Percentiles rank a stretch among this genome's conserved stretches.
Evolutionary conservation across 2,329 filamentous ascomycete genomes (phyloP).

Genomic region (Rosellinia necatrix): DNA sequence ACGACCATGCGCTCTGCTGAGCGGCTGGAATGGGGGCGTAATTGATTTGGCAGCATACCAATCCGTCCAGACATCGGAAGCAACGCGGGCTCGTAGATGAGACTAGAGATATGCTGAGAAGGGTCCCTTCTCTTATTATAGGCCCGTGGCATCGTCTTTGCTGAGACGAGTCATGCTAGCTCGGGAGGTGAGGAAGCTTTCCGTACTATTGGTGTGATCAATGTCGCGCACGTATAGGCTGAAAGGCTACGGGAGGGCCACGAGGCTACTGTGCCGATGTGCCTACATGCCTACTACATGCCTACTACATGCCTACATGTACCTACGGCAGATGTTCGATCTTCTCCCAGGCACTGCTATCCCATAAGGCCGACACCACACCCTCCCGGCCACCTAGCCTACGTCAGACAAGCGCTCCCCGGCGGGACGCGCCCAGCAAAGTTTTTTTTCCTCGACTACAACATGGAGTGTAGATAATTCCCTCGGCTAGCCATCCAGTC

Average conservation of each 20-base stretch:
- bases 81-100: too few relatives aligned
- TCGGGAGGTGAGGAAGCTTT: neutral
- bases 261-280: neutral
- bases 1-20: neutral
- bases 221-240: neutral
- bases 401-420: constrained; percentile 10
- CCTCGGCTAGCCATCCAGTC: constrained; percentile 14
- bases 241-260: neutral
- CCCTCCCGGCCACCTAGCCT: neutral
- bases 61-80: neutral
- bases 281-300: too few relatives aligned
- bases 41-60: neutral
- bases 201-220: neutral
- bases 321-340: too few relatives aligned
- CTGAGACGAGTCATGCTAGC: neutral
- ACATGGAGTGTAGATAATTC: too few relatives aligned
- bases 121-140: neutral
- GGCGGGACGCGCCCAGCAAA: constrained; percentile 1
- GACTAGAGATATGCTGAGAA: neutral
- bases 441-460: constrained; percentile 19
- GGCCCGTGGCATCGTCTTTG: neutral
- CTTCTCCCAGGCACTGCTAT: too few relatives aligned
- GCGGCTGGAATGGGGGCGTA: constrained; percentile 13
- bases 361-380: too few relatives aligned
- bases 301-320: too few relatives aligned